Evolutionary conservation across 164 flowering plant genomes (phyloP).

Genomic region (Annona squamosa): DNA sequence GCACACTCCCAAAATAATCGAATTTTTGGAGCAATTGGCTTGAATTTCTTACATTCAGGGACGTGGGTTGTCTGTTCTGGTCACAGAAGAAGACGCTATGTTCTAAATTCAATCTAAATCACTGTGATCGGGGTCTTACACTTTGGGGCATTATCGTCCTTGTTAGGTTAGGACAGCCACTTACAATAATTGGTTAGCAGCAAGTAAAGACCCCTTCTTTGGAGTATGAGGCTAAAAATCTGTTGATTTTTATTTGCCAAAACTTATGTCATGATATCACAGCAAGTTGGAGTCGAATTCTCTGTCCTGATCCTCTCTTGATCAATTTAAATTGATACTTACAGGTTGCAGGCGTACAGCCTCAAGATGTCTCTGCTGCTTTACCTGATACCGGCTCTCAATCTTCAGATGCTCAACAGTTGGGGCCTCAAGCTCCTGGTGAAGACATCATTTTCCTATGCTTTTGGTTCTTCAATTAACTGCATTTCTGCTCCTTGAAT

Average conservation of each 20-base stretch:
- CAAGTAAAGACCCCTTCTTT: neutral
- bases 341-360: conserved; percentile 46
- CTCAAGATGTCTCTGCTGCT: conserved; percentile 35
- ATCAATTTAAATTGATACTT: conserved; percentile 3
- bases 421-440: conserved; percentile 34
- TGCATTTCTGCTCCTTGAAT: neutral
- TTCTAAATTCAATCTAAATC: no score
- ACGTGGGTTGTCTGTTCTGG: no score
- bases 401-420: conserved; percentile 32
- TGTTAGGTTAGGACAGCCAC: neutral
- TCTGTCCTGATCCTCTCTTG: neutral
- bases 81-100: no score
- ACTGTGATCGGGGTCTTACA: neutral
- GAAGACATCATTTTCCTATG: conserved; percentile 38
- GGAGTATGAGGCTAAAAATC: neutral
- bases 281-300: neutral
- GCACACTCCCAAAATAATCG: neutral
- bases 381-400: conserved; percentile 43
- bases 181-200: neutral
- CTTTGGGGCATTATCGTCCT: neutral
- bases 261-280: neutral
- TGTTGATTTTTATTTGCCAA: neutral
- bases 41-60: neutral
- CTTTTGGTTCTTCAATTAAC: neutral
- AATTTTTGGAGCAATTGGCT: neutral